Conservation (phyloP, 768 basidiomycete species). For the Lentinula sp. region DNA sequence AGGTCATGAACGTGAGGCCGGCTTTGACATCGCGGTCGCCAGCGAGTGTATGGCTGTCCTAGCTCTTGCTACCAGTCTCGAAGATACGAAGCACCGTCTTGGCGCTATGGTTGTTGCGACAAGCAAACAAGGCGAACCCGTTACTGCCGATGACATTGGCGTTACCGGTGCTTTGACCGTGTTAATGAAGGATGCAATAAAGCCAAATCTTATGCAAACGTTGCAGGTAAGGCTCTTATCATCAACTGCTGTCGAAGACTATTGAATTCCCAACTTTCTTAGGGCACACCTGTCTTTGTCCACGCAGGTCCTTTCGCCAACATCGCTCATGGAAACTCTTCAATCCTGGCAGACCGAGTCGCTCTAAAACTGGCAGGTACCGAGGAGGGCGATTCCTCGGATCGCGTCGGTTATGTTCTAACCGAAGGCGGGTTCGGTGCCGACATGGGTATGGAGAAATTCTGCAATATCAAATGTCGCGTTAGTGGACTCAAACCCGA, state of each 20-base stretch:
- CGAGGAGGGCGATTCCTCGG: slow-evolving; percentile 80
- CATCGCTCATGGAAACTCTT: slow-evolving; percentile 98
- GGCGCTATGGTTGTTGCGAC: slow-evolving; percentile 98
- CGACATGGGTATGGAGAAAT: slow-evolving; percentile 99
- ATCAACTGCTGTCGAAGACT: not conserved
- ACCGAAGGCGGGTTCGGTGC: slow-evolving; percentile 99
- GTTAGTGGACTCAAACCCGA: slow-evolving; percentile 90
- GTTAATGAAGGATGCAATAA: slow-evolving; percentile 98
- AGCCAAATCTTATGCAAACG: slow-evolving; percentile 98
- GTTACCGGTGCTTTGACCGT: slow-evolving; percentile 94
- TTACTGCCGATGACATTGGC: slow-evolving; percentile 96
- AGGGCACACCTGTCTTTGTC: slow-evolving; percentile 98
- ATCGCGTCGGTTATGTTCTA: slow-evolving; percentile 88
- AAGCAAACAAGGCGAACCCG: slow-evolving; percentile 81
- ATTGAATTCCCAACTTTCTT: not conserved
- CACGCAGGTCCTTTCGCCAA: slow-evolving; percentile 99
- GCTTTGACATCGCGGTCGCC: slow-evolving; percentile 96
- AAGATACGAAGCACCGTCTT: slow-evolving; percentile 88
- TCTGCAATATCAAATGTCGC: slow-evolving; percentile 99
- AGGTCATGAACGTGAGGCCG: slow-evolving; percentile 82
- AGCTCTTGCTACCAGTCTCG: slow-evolving; percentile 79
- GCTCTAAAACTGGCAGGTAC: slow-evolving; percentile 96
- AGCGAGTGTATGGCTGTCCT: slow-evolving; percentile 98
- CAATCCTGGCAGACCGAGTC: slow-evolving; percentile 95
- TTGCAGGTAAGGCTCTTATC: slow-evolving; percentile 50